Evolutionary conservation across 371 early-diverging fungal genomes (phyloP), one percentile per base, ranked within the genome.

Genomic region (Mucor indicus): DNA sequence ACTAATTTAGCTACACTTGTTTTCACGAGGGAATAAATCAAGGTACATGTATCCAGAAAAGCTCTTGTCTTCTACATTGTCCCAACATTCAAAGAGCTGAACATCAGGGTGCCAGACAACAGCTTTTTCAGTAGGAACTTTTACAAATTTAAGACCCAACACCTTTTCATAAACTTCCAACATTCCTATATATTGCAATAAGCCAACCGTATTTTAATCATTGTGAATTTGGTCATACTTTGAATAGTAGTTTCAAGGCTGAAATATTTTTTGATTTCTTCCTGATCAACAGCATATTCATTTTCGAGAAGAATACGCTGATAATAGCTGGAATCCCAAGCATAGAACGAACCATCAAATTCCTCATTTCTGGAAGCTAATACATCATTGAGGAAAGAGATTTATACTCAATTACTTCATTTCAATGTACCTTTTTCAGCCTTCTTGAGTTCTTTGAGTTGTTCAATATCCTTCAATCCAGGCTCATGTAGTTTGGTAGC

Each of bases 321-420:
- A 59, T 90, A 91, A 64, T 86, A 93, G 49, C 70, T 74, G 38
- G 79, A 75, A 59, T 93, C 94, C 88, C 90, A 92, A 13, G 76
- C 59, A 43, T 82, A 67, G 38, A 92, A 44, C 13, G 62, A 50
- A 15, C 75, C 84, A 53, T 86, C 85, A 47, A 61, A 83, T 8
- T 62, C 56, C 24, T 66, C 65, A 25, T 73, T 69, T 40, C 75
- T 62, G 20, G 44, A 21, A 19, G 57, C 63, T 71, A 53, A 22
- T 13, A 13, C 21, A 42, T 1, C 25, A 16, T 38, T 45, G n/a
- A n/a, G n/a, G n/a, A n/a, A n/a, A n/a, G n/a, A n/a, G n/a, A n/a
- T n/a, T n/a, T n/a, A 27, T 33, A 13, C 35, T 13, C 35, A 67
- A 57, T 66, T 57, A 62, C 65, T 22, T 69, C 70, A 27, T 55